phyloP scores from a whole-genome alignment of 768 basidiomycete genomes.

The Rubroboletus pulcherrimus region DNA sequence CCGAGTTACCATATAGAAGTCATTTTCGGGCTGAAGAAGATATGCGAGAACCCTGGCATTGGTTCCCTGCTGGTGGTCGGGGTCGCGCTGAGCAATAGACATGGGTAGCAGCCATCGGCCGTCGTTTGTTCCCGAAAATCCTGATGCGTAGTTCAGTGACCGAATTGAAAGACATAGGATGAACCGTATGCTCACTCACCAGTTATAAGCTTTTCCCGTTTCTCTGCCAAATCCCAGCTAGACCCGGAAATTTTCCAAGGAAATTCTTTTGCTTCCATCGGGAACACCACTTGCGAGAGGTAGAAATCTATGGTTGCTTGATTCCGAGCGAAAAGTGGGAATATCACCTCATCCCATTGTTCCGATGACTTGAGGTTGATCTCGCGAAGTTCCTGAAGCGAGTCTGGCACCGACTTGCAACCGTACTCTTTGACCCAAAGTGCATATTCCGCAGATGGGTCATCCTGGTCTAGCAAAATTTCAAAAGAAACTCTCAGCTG shows the following conservation, averaged over 20 bases:
- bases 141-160: not conserved
- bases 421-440: not conserved
- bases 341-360: not conserved
- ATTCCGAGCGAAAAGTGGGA: conserved; percentile 1
- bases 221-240: conserved; percentile 36
- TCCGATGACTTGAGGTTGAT: conserved; percentile 8
- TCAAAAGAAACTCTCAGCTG: not conserved
- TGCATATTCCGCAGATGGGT: not conserved
- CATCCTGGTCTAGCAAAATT: conserved; percentile 1
- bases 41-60: conserved; percentile 37
- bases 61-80: conserved; percentile 29
- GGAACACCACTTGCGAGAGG: conserved; percentile 33
- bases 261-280: conserved; percentile 31
- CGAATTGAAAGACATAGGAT: not conserved
- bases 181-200: not conserved
- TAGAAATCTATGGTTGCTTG: conserved; percentile 4
- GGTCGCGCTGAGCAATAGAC: conserved; percentile 29
- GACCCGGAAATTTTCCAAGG: conserved; percentile 26
- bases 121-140: conserved; percentile 41
- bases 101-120: conserved; percentile 33
- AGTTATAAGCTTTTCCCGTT: conserved; percentile 4
- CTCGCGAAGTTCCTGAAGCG: not conserved
- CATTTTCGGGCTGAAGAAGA: conserved; percentile 23
- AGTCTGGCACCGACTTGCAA: not conserved
- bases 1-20: conserved; percentile 9